These are phyloP conservation scores for Aspergillus bertholletiae DNA, from an alignment of 495 filamentous ascomycete genomes.

Conservation along the genomic window DNA sequence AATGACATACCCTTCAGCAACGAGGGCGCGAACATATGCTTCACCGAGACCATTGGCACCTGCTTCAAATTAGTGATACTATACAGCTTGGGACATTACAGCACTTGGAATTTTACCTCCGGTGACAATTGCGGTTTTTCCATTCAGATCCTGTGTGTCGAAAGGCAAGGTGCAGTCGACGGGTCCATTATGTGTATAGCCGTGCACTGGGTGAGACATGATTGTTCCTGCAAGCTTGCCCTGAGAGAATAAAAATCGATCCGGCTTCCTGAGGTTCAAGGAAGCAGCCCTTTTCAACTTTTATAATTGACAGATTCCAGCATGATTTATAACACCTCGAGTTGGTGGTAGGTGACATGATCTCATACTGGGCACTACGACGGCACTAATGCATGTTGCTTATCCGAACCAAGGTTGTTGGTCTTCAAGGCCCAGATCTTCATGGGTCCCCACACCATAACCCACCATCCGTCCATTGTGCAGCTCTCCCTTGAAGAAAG, in stretches of 20 bases:
- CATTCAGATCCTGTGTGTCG: not conserved
- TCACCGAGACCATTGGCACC: slow-evolving; percentile 22
- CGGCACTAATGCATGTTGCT: not conserved
- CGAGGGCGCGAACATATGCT: slow-evolving; percentile 20
- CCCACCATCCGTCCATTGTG: too few relatives aligned
- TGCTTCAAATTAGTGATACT: not conserved
- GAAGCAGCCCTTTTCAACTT: too few relatives aligned
- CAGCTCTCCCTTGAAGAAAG: too few relatives aligned
- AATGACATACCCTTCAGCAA: slow-evolving; percentile 14
- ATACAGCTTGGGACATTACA: not conserved
- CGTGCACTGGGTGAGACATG: not conserved
- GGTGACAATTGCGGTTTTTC: not conserved
- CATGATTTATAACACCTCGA: not conserved
- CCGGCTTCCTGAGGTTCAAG: too few relatives aligned
- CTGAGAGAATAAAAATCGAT: too few relatives aligned
- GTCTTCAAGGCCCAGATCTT: not conserved
- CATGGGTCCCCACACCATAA: too few relatives aligned
- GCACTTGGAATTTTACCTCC: not conserved
- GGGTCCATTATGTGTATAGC: not conserved
- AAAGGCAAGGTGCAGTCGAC: not conserved
- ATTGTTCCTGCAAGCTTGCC: not conserved
- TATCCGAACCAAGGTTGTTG: not conserved
- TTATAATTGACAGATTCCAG: too few relatives aligned
- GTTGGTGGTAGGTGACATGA: not conserved
- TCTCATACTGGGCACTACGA: not conserved